Evolutionary conservation across 768 basidiomycete genomes (phyloP).

Genomic region (Lanmaoa pseudosensibilis): DNA sequence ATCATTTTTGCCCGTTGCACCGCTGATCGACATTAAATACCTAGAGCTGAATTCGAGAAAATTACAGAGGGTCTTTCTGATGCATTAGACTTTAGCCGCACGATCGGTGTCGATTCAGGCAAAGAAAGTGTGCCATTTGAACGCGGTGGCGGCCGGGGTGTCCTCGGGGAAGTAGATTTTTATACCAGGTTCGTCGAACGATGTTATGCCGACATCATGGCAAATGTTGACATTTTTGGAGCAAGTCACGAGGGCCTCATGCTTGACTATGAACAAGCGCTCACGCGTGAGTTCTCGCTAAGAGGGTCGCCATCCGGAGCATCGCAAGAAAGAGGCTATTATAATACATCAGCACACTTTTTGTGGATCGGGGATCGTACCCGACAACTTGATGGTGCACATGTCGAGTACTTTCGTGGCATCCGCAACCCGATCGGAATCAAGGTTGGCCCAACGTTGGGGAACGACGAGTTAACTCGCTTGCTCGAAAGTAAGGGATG

Average conservation of each 20-base stretch:
- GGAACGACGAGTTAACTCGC: constrained; percentile 67
- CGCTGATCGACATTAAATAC: constrained; percentile 15
- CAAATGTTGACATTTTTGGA: background rate
- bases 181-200: constrained; percentile 70
- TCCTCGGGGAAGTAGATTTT: constrained; percentile 87
- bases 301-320: constrained; percentile 25
- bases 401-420: constrained; percentile 93
- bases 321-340: constrained; percentile 48
- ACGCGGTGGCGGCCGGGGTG: constrained; percentile 65
- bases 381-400: constrained; percentile 86
- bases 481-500: constrained; percentile 68
- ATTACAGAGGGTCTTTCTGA: constrained; percentile 85
- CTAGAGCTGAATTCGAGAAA: constrained; percentile 76
- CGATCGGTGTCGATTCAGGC: constrained; percentile 73
- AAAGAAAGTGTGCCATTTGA: constrained; percentile 54
- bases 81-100: constrained; percentile 89
- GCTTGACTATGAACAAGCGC: constrained; percentile 88
- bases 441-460: constrained; percentile 93
- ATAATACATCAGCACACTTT: constrained; percentile 93
- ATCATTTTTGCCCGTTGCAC: background rate
- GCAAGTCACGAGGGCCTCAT: constrained; percentile 88
- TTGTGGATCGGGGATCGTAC: constrained; percentile 98
- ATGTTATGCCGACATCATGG: background rate
- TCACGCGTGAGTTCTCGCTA: constrained; percentile 70
- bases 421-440: constrained; percentile 93